Percentiles rank a stretch among this genome's conserved stretches.
phyloP scores from a whole-genome alignment of 148 eudicot genomes.

The Polygonum aviculare region DNA sequence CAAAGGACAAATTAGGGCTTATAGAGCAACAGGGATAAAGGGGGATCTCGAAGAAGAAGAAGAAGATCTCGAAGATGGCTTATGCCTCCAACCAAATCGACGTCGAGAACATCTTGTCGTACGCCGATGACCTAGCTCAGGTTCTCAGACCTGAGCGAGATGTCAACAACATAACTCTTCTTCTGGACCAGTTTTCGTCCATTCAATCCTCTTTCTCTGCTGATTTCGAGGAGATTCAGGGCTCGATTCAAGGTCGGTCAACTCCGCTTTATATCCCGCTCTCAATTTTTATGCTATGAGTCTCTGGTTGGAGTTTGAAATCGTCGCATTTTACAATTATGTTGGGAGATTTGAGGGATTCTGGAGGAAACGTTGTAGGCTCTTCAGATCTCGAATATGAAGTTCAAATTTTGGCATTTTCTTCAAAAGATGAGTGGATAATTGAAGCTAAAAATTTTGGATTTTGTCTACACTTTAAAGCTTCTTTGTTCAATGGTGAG shows the following conservation, averaged over 20 bases:
- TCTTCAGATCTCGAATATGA: background rate
- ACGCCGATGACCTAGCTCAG: slow-evolving; percentile 36
- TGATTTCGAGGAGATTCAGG: slow-evolving; percentile 30
- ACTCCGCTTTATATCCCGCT: background rate
- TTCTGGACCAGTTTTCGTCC: slow-evolving; percentile 23
- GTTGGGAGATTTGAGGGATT: background rate
- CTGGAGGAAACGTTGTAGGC: background rate
- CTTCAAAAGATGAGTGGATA: background rate
- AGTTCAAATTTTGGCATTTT: background rate
- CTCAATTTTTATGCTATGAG: background rate
- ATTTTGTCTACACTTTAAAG: background rate
- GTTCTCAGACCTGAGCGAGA: slow-evolving; percentile 41
- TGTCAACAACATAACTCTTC: slow-evolving; percentile 19
- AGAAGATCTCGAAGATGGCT: background rate
- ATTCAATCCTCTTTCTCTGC: slow-evolving; percentile 33
- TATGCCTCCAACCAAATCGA: slow-evolving; percentile 16
- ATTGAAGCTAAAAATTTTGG: background rate
- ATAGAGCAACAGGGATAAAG: background rate
- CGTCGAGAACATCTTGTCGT: slow-evolving; percentile 36
- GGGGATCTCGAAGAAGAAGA: background rate
- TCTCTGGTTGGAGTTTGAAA: slow-evolving; percentile 24
- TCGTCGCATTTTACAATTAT: background rate
- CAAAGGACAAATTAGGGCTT: background rate
- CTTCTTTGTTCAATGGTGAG: background rate
- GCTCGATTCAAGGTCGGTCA: slow-evolving; percentile 24